Conservation (phyloP, 2,329 filamentous ascomycete species). For the Talaromyces islandicus region DNA sequence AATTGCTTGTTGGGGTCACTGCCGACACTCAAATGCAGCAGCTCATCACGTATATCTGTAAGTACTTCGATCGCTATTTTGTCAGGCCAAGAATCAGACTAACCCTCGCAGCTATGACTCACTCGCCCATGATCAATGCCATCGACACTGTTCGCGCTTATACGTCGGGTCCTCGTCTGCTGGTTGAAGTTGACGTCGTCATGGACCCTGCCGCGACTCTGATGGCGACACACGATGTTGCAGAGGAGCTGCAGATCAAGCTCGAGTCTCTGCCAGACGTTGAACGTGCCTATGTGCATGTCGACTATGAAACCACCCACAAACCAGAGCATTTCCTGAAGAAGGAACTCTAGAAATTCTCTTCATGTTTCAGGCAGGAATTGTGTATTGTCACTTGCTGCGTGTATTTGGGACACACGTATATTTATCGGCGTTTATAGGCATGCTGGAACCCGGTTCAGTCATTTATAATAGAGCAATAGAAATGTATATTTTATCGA, state of each 20-base stretch:
- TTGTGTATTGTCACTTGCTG: not conserved
- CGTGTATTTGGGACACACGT: not conserved
- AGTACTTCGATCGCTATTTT: conserved; percentile 17
- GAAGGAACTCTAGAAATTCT: conserved; percentile 47
- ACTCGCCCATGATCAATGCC: conserved; percentile 71
- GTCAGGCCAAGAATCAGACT: not conserved
- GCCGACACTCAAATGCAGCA: conserved; percentile 82
- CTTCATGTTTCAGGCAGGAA: not conserved
- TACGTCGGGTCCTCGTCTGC: conserved; percentile 78
- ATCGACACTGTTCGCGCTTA: conserved; percentile 96
- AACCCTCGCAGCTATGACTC: conserved; percentile 60
- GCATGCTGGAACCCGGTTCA: not conserved
- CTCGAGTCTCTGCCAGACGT: conserved; percentile 86
- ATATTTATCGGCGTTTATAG: not conserved
- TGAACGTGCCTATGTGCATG: conserved; percentile 91
- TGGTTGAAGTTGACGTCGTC: conserved; percentile 94
- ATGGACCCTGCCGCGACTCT: conserved; percentile 74
- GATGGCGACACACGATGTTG: conserved; percentile 79
- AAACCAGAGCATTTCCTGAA: conserved; percentile 77
- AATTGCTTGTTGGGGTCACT: conserved; percentile 82
- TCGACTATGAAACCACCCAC: conserved; percentile 94
- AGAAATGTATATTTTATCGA: not conserved
- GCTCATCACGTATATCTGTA: conserved; percentile 89
- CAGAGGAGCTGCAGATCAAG: conserved; percentile 90
- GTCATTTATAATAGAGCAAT: not conserved